These are phyloP conservation scores for Colletotrichum sp. DNA, from an alignment of 2,329 filamentous ascomycete species.

Conservation along the genomic window DNA sequence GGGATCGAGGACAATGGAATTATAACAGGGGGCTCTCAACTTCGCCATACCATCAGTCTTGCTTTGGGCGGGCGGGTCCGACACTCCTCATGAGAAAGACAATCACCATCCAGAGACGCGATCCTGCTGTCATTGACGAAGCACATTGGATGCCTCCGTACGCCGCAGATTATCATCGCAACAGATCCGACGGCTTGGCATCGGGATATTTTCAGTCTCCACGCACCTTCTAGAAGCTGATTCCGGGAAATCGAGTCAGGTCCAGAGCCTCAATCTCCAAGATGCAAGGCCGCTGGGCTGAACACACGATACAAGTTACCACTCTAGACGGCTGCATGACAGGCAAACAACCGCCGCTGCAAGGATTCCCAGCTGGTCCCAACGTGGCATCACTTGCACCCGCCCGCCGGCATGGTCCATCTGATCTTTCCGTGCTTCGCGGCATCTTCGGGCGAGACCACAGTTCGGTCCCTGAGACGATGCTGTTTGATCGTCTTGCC, in stretches of 20 bases:
- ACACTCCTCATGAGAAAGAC: background rate
- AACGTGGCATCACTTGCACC: background rate
- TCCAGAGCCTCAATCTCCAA: background rate
- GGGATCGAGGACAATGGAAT: background rate
- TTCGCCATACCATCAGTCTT: background rate
- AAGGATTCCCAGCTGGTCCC: background rate
- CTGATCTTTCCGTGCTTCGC: background rate
- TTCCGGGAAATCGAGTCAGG: background rate
- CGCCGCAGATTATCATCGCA: background rate
- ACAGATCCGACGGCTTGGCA: background rate
- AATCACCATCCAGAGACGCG: background rate
- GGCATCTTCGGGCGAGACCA: background rate
- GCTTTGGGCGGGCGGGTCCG: background rate
- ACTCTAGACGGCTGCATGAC: background rate
- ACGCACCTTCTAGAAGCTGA: background rate
- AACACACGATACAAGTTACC: background rate
- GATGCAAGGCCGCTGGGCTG: background rate
- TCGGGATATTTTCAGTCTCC: background rate
- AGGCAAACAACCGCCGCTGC: background rate
- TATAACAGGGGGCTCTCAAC: background rate
- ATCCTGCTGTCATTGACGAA: background rate
- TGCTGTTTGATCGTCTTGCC: constrained; percentile 8
- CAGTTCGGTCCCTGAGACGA: constrained; percentile 8
- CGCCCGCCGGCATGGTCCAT: background rate
- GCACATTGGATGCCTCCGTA: background rate